Evolutionary conservation across 345 rosid genomes (phyloP), one percentile per base, ranked within the genome.

Genomic region (Psidium guajava): DNA sequence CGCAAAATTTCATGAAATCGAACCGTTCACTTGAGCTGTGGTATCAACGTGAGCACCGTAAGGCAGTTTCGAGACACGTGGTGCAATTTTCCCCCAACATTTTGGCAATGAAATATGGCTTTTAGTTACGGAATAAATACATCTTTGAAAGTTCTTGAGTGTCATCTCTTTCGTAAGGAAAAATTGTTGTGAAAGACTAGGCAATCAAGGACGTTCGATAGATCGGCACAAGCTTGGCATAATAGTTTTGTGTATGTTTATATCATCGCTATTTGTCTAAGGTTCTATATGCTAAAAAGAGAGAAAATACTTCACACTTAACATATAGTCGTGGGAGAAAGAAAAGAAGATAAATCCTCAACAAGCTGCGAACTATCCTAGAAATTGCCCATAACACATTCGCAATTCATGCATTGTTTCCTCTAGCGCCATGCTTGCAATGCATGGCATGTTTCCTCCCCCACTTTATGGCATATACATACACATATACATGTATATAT

Each of bases 1-100:
- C 21, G 18, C 1, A 5, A 8, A 32, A 20, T 64, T 64, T 64
- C 22, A 28, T 8, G 0, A 64, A 8, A 1, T 11, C 2, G 3
- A 16, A 4, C 16, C 1, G 0, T 8, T 16, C 1, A 1, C 11
- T 15, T 28, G 12, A 64, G 11, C 5, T 64, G 15, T 64, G 1
- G 0, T 10, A 32, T 64, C 44, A 28, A 3, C 0, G 0, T 28
- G 20, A 0, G 0, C 16, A 8, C 11, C 4, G 8, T 27, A 3
- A 0, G 5, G 14, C 0, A 0, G 5, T 40, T 40, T 40, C 5
- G 4, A 15, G 21, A 53, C 3, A 0, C 16, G 22, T 54, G 56
- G 22, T 54, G 56, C 18, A 22, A 2, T 18, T 25, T 32, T 18
- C 24, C 40, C 77, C 5, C 11, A 0, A 32, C 6, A 16, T 16